Evolutionary conservation across 73 alveolate species (phyloP).

Genomic region (Blepharisma stoltei): DNA sequence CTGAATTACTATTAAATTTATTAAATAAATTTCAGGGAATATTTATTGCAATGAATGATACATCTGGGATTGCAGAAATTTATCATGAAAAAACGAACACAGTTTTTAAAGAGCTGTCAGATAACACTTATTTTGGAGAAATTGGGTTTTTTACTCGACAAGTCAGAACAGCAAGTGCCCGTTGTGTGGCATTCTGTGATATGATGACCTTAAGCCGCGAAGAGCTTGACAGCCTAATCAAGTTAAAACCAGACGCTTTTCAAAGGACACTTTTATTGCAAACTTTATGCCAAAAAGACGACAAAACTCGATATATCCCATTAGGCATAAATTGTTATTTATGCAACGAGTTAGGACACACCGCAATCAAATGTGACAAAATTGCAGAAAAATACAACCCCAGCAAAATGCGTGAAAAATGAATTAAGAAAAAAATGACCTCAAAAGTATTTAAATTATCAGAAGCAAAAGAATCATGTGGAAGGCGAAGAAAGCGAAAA

Average conservation of each 20-base stretch:
- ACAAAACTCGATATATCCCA: background rate
- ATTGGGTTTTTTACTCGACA: background rate
- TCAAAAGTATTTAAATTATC: no score
- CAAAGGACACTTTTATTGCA: background rate
- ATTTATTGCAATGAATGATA: no score
- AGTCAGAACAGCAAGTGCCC: slow-evolving; percentile 3
- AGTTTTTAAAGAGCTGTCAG: background rate
- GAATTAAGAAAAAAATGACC: no score
- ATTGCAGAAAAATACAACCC: no score
- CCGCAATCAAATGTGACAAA: background rate
- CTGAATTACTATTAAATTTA: no score
- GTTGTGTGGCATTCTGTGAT: background rate
- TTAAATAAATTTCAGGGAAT: no score
- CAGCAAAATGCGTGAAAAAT: no score
- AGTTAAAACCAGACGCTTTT: background rate
- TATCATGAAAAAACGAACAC: slow-evolving; percentile 1
- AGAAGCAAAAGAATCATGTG: no score
- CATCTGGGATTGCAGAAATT: background rate
- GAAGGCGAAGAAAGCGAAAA: no score
- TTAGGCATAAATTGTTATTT: background rate
- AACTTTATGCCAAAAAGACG: background rate
- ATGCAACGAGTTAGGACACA: background rate
- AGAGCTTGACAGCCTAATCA: background rate
- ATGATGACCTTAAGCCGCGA: background rate
- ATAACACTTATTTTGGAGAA: slow-evolving; percentile 15